Conservation (phyloP, 1,139 yeast species). For the Sugiyamaella japonica region DNA sequence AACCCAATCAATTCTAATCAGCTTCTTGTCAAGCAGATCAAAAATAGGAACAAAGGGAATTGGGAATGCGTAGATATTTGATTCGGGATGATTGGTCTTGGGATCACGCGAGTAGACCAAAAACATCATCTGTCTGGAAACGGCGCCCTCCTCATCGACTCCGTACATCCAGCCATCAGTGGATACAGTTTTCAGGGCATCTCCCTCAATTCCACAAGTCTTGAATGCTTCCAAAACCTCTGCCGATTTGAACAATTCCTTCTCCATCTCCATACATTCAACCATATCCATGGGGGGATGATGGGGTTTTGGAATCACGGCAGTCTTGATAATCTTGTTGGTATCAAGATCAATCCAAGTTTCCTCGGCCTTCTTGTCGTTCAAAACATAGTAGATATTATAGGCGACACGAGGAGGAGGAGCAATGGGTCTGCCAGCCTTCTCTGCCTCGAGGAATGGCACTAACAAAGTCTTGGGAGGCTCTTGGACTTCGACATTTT, state of each 20-base stretch:
- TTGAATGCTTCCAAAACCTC: conserved; percentile 55
- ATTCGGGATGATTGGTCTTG: conserved; percentile 69
- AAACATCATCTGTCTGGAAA: conserved; percentile 68
- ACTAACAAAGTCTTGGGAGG: conserved; percentile 81
- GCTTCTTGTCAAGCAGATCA: conserved; percentile 62
- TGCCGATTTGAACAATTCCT: conserved; percentile 75
- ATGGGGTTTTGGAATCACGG: conserved; percentile 58
- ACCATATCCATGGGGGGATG: conserved; percentile 76
- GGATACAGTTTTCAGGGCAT: conserved; percentile 53
- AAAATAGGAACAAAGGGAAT: conserved; percentile 80
- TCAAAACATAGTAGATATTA: conserved; percentile 64
- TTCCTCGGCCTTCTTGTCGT: conserved; percentile 62
- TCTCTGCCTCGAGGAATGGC: conserved; percentile 69
- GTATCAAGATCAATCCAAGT: conserved; percentile 68
- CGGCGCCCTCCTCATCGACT: conserved; percentile 81
- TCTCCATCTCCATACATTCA: conserved; percentile 60
- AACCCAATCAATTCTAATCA: conserved; percentile 74
- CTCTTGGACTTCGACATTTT: conserved; percentile 70
- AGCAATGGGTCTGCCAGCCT: conserved; percentile 56
- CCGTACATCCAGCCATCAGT: conserved; percentile 95
- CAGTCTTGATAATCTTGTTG: conserved; percentile 57
- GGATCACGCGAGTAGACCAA: conserved; percentile 63
- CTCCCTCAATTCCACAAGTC: conserved; percentile 58
- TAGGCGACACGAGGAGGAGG: conserved; percentile 59
- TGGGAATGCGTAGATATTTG: conserved; percentile 84